Evolutionary conservation across 495 filamentous ascomycete species (phyloP), one percentile per base, ranked within the genome.

Genomic region (Penicillium egyptiacum): DNA sequence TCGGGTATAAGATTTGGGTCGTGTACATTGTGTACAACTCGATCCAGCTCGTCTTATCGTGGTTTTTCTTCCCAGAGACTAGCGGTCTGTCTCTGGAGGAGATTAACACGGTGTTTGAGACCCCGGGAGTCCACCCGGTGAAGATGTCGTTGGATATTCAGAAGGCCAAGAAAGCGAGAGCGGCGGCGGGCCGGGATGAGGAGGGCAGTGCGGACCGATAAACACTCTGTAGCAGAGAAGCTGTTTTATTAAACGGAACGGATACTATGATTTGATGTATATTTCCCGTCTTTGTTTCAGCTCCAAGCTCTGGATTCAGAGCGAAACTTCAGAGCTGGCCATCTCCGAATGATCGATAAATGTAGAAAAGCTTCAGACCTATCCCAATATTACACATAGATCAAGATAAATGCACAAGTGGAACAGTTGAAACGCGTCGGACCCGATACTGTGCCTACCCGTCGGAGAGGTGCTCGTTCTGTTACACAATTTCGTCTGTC

Each of bases 81-180:
- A 53, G 55, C 33, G 67, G 62, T 3, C 53, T 77, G 19, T 67
- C 68, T 41, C 58, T 78, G 39, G 75, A 79, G 53, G 71, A 78
- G 54, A 79, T 78, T 25, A 73, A 77, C 56, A 65, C 63, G 7
- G 68, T 79, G 31, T 77, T 79, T 58, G 74, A 78, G 55, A 78
- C 75, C 8, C 69, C 70, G 3, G 76, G 73, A 7, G 69, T 77
- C 47, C 47, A 46, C 12, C 74, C 75, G 1, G 75, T 77, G n/a
- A 77, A 76, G 63, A 75, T 78, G 70, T 74, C 69, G 7, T 56
- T 71, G 56, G 70, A 75, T 64, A 76, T 78, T 10, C 62, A 75
- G 39, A 71, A 70, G 42, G 75, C 75, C n/a, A 75, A 78, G 59
- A 70, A 69, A 49, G 67, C 70, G 48, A 63, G 69, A 58, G 59